Percentiles rank a stretch among this genome's conserved stretches.
Evolutionary conservation across 345 rosid genomes (phyloP).

Genomic region (Sonneratia alba): DNA sequence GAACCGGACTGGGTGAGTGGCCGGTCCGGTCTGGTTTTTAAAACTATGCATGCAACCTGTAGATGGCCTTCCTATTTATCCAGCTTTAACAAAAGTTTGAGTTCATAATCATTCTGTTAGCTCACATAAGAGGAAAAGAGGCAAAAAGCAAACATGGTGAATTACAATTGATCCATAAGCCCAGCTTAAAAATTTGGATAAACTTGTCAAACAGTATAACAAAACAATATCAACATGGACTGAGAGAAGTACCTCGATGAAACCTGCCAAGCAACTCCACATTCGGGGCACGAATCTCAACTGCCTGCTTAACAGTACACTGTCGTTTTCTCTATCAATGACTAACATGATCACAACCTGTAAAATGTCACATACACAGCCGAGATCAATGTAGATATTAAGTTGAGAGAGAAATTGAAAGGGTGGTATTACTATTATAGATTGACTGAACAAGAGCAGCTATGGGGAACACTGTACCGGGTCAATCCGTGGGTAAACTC

Average conservation of each 20-base stretch:
- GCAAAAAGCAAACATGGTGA: too few relatives aligned
- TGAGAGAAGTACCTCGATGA: slow-evolving; percentile 55
- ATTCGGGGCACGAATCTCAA: slow-evolving; percentile 84
- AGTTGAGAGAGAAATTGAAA: background rate
- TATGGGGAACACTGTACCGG: slow-evolving; percentile 36
- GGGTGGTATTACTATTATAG: too few relatives aligned
- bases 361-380: background rate
- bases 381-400: background rate
- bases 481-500: slow-evolving; percentile 85
- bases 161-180: background rate
- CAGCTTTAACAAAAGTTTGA: background rate
- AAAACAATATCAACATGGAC: slow-evolving; percentile 4
- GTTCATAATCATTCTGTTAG: background rate
- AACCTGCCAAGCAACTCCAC: slow-evolving; percentile 98
- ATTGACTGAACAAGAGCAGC: background rate
- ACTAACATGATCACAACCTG: slow-evolving; percentile 97
- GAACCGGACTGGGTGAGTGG: too few relatives aligned
- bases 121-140: too few relatives aligned
- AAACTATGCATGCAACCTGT: background rate
- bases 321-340: slow-evolving; percentile 74
- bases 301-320: slow-evolving; percentile 71
- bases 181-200: background rate
- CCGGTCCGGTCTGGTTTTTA: too few relatives aligned
- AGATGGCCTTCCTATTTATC: background rate
- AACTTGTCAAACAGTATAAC: background rate